Conservation (phyloP, 805 yeast species). For the Pichia paraexigua region DNA sequence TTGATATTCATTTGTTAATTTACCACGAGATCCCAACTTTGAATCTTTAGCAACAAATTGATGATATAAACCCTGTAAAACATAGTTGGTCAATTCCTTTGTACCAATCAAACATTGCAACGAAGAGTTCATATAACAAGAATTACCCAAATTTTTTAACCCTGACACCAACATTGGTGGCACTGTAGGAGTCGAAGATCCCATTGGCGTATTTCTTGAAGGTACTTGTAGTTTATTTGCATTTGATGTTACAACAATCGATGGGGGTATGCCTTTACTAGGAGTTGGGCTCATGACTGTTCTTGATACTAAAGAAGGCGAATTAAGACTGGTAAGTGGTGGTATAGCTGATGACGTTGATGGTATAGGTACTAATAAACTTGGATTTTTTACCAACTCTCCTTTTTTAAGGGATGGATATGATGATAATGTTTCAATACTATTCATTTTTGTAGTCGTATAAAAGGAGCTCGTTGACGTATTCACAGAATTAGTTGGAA, state of each 20-base stretch:
- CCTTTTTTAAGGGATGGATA: neutral
- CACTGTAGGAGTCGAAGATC: constrained; percentile 5
- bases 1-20: constrained; percentile 62
- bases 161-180: constrained; percentile 47
- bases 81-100: constrained; percentile 52
- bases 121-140: constrained; percentile 88
- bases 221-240: neutral
- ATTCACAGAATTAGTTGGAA: neutral
- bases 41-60: constrained; percentile 66
- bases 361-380: neutral
- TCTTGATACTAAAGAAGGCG: neutral
- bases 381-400: neutral
- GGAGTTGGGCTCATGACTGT: neutral
- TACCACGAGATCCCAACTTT: constrained; percentile 73
- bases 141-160: constrained; percentile 73
- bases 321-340: neutral
- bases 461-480: neutral
- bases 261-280: neutral
- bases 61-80: constrained; percentile 52
- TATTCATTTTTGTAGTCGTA: neutral
- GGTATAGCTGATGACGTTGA: neutral
- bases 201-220: neutral
- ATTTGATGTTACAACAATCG: neutral
- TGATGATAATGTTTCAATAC: neutral
- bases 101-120: constrained; percentile 82